Conservation (phyloP, 2,329 filamentous ascomycete species). For the Akanthomyces dipterigenus region DNA sequence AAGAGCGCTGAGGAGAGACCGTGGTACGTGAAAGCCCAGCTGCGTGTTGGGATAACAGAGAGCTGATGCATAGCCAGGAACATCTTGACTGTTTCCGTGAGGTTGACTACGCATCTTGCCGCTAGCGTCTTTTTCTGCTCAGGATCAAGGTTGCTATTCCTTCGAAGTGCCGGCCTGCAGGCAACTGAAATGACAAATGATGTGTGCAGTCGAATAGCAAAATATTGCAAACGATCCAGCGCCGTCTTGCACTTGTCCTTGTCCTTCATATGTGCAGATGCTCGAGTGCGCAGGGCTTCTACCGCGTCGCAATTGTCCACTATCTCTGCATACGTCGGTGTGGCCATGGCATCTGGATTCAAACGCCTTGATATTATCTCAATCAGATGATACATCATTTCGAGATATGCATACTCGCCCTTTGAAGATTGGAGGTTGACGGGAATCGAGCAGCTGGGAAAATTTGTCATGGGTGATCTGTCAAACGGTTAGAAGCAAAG, state of each 20-base stretch:
- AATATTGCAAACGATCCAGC: constrained; percentile 56
- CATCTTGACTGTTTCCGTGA: constrained; percentile 61
- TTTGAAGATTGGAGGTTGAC: constrained; percentile 33
- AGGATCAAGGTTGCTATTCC: constrained; percentile 44
- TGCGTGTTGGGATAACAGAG: constrained; percentile 58
- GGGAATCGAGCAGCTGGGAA: constrained; percentile 49
- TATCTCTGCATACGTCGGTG: constrained; percentile 47
- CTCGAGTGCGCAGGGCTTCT: constrained; percentile 43
- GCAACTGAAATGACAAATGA: constrained; percentile 60
- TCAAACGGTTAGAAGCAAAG: not conserved
- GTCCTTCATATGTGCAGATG: constrained; percentile 46
- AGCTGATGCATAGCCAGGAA: constrained; percentile 63
- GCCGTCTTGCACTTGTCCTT: constrained; percentile 60
- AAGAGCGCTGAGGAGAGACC: constrained; percentile 59
- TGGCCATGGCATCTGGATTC: constrained; percentile 46
- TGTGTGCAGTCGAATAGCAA: constrained; percentile 57
- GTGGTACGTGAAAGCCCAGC: constrained; percentile 63
- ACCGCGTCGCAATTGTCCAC: constrained; percentile 50
- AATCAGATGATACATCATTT: constrained; percentile 60
- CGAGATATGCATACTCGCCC: constrained; percentile 51
- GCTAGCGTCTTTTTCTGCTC: constrained; percentile 49
- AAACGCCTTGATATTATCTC: constrained; percentile 52
- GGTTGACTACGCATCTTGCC: constrained; percentile 53
- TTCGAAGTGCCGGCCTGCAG: constrained; percentile 54
- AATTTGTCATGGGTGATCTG: constrained; percentile 57